Conservation (phyloP, 2,329 filamentous ascomycete genomes). For the Geosmithia putterillii region DNA sequence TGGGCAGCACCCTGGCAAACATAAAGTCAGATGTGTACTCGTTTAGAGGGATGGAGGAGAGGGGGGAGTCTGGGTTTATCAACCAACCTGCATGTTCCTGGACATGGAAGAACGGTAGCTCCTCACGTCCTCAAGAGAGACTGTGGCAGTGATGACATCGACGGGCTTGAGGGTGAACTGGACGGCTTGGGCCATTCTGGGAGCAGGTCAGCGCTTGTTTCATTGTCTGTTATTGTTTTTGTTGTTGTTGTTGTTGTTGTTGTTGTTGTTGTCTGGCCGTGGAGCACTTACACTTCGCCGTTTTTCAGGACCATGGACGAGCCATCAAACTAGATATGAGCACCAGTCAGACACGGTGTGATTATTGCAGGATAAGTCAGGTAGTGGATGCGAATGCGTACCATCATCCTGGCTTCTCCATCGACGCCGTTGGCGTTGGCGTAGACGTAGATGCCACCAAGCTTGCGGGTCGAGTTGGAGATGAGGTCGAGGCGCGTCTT, state of each 20-base stretch:
- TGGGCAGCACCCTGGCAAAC: constrained; percentile 23
- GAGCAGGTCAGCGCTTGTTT: neutral
- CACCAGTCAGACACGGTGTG: neutral
- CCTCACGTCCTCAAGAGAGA: constrained; percentile 60
- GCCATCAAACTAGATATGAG: constrained; percentile 34
- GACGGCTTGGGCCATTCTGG: constrained; percentile 41
- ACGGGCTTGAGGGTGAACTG: constrained; percentile 43
- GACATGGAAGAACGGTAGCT: constrained; percentile 41
- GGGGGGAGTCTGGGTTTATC: neutral
- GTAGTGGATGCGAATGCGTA: neutral
- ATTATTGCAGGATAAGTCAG: neutral
- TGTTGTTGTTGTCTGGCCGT: too few species aligned
- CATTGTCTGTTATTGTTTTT: too few species aligned
- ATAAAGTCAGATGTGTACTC: neutral
- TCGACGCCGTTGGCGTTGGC: constrained; percentile 12
- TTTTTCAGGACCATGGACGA: constrained; percentile 54
- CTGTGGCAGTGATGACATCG: constrained; percentile 51
- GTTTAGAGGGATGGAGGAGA: neutral
- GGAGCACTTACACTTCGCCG: constrained; percentile 32
- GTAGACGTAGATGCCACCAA: constrained; percentile 40
- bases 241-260: too few species aligned
- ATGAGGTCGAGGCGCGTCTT: constrained; percentile 52
- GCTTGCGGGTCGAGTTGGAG: constrained; percentile 49
- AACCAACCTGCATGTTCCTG: constrained; percentile 38
- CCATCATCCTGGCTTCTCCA: neutral